These are phyloP conservation scores for Calvatia gigantea DNA, from an alignment of 768 basidiomycete genomes.

Conservation along the genomic window DNA sequence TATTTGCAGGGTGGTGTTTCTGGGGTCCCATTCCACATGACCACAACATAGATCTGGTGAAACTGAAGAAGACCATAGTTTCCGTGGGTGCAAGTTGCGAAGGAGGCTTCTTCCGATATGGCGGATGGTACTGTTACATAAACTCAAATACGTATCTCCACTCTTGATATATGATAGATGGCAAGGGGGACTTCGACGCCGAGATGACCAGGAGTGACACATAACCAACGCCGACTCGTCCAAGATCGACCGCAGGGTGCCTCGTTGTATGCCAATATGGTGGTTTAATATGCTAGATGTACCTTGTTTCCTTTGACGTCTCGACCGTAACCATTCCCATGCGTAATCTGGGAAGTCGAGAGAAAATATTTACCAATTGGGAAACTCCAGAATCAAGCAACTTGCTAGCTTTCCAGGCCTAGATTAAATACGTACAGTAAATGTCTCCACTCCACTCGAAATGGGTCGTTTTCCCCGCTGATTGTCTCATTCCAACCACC, in stretches of 20 bases:
- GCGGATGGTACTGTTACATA: neutral
- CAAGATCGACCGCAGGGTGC: too few species aligned
- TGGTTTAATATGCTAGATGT: neutral
- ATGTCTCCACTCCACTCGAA: neutral
- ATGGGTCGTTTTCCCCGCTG: neutral
- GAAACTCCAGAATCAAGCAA: too few species aligned
- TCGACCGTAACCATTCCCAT: too few species aligned
- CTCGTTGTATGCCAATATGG: neutral
- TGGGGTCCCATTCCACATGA: neutral
- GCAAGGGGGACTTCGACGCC: neutral
- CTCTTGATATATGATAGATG: neutral
- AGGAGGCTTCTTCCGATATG: neutral
- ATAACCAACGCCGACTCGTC: neutral
- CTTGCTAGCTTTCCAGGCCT: too few species aligned
- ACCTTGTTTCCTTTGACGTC: too few species aligned
- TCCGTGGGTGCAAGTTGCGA: too few species aligned
- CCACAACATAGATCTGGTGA: too few species aligned
- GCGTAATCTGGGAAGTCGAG: too few species aligned
- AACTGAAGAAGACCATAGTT: too few species aligned
- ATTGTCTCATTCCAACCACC: constrained; percentile 1
- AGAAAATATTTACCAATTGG: too few species aligned
- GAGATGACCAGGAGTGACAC: neutral
- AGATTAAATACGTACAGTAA: neutral
- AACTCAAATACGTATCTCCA: neutral
- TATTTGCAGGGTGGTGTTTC: neutral